Conservation (phyloP, 805 yeast genomes). For the Candida michaelii region DNA sequence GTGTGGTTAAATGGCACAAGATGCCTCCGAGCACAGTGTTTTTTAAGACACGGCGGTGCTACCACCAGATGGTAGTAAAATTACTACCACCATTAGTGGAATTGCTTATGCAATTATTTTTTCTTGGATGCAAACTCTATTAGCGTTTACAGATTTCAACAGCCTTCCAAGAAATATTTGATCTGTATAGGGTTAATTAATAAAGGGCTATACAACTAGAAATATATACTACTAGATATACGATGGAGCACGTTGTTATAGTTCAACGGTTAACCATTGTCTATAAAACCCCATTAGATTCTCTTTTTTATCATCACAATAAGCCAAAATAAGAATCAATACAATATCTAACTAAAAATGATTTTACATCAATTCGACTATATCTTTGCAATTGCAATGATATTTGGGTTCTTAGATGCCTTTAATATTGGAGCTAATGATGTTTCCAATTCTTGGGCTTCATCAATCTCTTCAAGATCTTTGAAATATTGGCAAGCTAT, state of each 20-base stretch:
- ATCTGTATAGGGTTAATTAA: background rate
- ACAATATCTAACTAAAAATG: slow-evolving; percentile 18
- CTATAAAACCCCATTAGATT: background rate
- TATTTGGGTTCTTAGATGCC: slow-evolving; percentile 76
- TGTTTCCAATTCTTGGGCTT: slow-evolving; percentile 78
- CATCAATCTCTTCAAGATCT: slow-evolving; percentile 70
- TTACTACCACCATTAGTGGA: too few species aligned
- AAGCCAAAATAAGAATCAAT: too few species aligned
- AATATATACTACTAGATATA: too few species aligned
- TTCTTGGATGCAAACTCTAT: too few species aligned
- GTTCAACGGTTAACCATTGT: background rate
- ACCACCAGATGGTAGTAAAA: too few species aligned
- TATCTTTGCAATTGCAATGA: slow-evolving; percentile 64
- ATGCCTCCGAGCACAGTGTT: too few species aligned
- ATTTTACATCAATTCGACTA: slow-evolving; percentile 61
- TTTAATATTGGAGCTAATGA: slow-evolving; percentile 82
- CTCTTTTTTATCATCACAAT: background rate
- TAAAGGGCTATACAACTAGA: background rate
- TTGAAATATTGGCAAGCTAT: slow-evolving; percentile 74
- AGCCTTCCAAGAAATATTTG: slow-evolving; percentile 1
- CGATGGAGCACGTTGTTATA: slow-evolving; percentile 1
- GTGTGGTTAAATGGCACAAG: too few species aligned
- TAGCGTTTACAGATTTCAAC: background rate
- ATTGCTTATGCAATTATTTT: too few species aligned
- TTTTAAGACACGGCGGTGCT: too few species aligned